A percentile compares a stretch with the other conserved stretches of the same genome.
Conservation (phyloP, 495 filamentous ascomycete species). For the Lineolata rhizophorae region DNA sequence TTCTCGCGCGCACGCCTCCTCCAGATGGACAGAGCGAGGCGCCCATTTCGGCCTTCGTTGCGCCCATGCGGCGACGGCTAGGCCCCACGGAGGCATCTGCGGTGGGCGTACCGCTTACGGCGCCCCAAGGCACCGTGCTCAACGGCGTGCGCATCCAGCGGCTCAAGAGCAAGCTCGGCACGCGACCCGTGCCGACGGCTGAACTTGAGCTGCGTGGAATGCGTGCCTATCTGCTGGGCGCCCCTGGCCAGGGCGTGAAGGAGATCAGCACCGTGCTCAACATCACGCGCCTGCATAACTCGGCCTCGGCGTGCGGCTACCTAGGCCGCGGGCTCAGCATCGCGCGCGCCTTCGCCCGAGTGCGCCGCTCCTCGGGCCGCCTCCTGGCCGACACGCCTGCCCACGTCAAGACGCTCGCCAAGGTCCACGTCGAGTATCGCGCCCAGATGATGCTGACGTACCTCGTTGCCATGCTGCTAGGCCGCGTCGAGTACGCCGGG, state of each 20-base stretch:
- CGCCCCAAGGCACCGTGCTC: slow-evolving; percentile 20
- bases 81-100: slow-evolving; percentile 10
- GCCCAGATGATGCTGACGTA: slow-evolving; percentile 36
- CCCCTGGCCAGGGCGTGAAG: slow-evolving; percentile 37
- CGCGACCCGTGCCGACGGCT: slow-evolving; percentile 44
- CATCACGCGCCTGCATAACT: slow-evolving; percentile 43
- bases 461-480: slow-evolving; percentile 36
- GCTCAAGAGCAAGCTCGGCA: slow-evolving; percentile 50
- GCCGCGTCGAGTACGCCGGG: slow-evolving; percentile 21
- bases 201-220: slow-evolving; percentile 39
- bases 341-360: slow-evolving; percentile 32
- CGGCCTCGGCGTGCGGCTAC: slow-evolving; percentile 30
- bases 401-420: slow-evolving; percentile 39
- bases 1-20: slow-evolving; percentile 46
- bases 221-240: slow-evolving; percentile 42
- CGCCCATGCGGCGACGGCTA: slow-evolving; percentile 30
- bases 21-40: too few relatives aligned
- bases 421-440: slow-evolving; percentile 28
- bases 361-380: slow-evolving; percentile 23
- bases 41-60: slow-evolving; percentile 39
- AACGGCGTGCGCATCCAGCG: slow-evolving; percentile 49
- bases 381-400: slow-evolving; percentile 31
- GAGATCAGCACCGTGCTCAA: slow-evolving; percentile 46
- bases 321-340: slow-evolving; percentile 40
- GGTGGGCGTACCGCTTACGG: slow-evolving; percentile 1